Evolutionary conservation across 495 filamentous ascomycete genomes (phyloP), one percentile per base, ranked within the genome.

Genomic region (Parathielavia appendiculata): DNA sequence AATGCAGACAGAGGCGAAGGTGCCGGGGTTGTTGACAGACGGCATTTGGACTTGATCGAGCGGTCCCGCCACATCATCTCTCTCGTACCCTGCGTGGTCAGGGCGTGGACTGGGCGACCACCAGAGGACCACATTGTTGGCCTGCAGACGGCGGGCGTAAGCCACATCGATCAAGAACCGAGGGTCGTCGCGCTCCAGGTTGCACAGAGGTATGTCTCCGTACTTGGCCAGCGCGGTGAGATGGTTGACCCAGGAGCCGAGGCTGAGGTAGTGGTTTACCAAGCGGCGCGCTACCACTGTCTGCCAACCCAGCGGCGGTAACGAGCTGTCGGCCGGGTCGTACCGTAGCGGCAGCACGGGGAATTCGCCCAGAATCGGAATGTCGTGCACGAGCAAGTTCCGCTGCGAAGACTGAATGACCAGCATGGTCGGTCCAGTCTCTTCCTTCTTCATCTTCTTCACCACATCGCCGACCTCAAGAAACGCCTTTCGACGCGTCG

Each of bases 111-210:
- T 86, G 13, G 79, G 78, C 35, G 91, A 96, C 93, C 93, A 99
- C 93, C 93, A 99, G n/a, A 99, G 79, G 16, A 99, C 87, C 7
- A 99, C 89, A 60, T 92, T 92, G 66, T 92, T 95, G 63, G 88
- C 85, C 66, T 93, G 91, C 51, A 99, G 75, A 12, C 95, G 84
- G 51, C 93, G 76, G 1, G 93, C 93, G 71, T 97, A 99, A 4
- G 93, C 89, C 45, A 99, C 83, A 67, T 99, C 93, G 65, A 99
- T 97, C 52, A 97, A 74, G 69, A 90, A 99, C 22, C 88, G 81
- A 19, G 93, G 92, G 66, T 99, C 93, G 62, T 97, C 92, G 44
- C 83, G 85, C 67, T 97, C 95, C 30, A 99, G 75, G 64, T 99
- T 97, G 73, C 93, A 97, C 50, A 99, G 78, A 17, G 93, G 93